phyloP scores from a whole-genome alignment of 192 early-diverging fungal species.

The Rhizoclosmatium sp. region DNA sequence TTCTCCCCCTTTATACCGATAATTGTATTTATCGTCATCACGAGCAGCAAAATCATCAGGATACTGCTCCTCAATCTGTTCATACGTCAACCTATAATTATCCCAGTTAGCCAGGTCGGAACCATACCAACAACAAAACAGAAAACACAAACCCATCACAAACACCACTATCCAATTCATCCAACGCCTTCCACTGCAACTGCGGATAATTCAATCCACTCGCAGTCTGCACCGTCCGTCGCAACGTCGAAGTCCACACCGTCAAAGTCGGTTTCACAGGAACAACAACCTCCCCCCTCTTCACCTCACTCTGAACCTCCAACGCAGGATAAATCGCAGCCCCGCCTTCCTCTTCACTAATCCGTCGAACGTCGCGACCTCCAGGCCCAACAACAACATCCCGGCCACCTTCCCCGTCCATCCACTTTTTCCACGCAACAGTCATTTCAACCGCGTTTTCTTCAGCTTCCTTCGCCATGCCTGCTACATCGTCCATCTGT shows the following conservation, averaged over 20 bases:
- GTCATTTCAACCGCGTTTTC: constrained; percentile 21
- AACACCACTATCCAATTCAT: constrained; percentile 95
- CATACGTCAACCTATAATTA: constrained; percentile 98
- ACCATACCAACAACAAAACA: constrained; percentile 93
- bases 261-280: constrained; percentile 49
- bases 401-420: constrained; percentile 6
- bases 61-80: constrained; percentile 93
- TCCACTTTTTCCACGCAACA: constrained; percentile 19
- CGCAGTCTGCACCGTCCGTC: constrained; percentile 91
- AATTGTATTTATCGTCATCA: constrained; percentile 94
- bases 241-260: constrained; percentile 97
- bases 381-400: background rate
- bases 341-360: constrained; percentile 34
- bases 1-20: constrained; percentile 66
- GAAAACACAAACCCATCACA: constrained; percentile 92
- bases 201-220: constrained; percentile 83
- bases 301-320: constrained; percentile 3
- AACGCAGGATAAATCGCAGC: constrained; percentile 34
- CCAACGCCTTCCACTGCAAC: constrained; percentile 96
- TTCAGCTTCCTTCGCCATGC: constrained; percentile 23
- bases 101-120: constrained; percentile 96
- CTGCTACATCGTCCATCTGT: constrained; percentile 60
- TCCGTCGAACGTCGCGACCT: background rate
- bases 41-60: constrained; percentile 94
- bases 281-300: background rate